Conservation (phyloP, 108 stramenopile genomes). For the Schizochytrium sp. region DNA sequence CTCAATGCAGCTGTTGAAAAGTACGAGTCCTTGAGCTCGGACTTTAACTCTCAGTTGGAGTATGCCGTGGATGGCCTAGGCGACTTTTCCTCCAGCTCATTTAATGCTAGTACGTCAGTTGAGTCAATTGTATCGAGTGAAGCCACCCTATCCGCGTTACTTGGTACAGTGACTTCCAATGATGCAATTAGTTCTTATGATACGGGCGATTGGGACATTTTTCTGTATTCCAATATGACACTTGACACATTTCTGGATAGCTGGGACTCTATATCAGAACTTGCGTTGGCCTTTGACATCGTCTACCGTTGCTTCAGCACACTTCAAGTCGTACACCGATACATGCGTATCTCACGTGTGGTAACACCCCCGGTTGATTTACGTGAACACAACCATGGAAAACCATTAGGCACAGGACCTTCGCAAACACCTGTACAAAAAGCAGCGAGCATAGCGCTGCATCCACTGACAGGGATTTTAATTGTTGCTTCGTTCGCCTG, state of each 20-base stretch:
- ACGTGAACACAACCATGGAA: neutral
- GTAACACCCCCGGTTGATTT: slow-evolving; percentile 40
- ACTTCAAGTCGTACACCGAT: neutral
- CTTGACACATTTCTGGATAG: neutral
- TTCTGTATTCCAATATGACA: neutral
- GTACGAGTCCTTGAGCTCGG: no score
- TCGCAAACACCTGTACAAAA: slow-evolving; percentile 6
- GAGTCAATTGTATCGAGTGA: neutral
- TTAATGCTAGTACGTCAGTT: neutral
- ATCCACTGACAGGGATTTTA: neutral
- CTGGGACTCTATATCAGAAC: neutral
- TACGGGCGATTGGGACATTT: slow-evolving; percentile 27
- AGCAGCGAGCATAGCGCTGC: neutral
- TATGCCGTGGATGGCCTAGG: no score
- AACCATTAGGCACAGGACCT: neutral
- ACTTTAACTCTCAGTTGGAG: no score
- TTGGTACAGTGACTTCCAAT: neutral
- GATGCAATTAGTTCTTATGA: neutral
- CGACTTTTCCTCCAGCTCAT: no score
- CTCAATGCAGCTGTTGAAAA: no score
- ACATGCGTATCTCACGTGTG: neutral
- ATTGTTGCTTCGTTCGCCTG: neutral
- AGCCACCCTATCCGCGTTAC: neutral
- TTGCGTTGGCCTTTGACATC: neutral
- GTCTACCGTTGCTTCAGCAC: neutral